Conservation (phyloP, 2,329 filamentous ascomycete species). For the Clarireedia hainanense region DNA sequence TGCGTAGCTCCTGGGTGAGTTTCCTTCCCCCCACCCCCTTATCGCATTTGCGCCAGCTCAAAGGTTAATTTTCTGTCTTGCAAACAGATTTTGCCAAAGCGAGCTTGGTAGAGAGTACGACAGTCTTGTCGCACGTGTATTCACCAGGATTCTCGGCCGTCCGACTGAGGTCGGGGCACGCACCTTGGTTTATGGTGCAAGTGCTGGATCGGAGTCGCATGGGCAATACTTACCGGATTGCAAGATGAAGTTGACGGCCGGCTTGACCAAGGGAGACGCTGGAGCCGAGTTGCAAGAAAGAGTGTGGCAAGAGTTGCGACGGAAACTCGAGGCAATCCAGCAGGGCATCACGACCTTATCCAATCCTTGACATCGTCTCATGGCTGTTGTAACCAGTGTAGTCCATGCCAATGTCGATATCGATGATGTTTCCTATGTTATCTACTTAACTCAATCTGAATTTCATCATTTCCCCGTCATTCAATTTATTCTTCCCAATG, state of each 20-base stretch:
- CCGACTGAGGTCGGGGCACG: slow-evolving; percentile 41
- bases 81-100: background rate
- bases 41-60: background rate
- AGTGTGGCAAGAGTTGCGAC: background rate
- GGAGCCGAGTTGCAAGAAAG: background rate
- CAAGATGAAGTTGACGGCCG: background rate
- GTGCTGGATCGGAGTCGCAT: slow-evolving; percentile 34
- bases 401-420: too few species aligned
- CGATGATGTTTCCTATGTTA: too few species aligned
- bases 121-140: background rate
- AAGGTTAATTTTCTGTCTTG: background rate
- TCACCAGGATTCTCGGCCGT: slow-evolving; percentile 26
- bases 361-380: too few species aligned
- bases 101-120: background rate
- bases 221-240: slow-evolving; percentile 38
- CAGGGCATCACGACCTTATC: background rate
- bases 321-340: background rate
- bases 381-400: too few species aligned
- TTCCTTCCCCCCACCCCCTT: background rate
- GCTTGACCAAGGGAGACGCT: background rate
- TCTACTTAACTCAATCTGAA: too few species aligned
- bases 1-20: background rate
- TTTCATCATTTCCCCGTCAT: too few species aligned
- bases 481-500: too few species aligned
- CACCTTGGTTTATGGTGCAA: slow-evolving; percentile 33